Evolutionary conservation across 768 basidiomycete species (phyloP), one percentile per base, ranked within the genome.

Genomic region (Suillus weaverae): DNA sequence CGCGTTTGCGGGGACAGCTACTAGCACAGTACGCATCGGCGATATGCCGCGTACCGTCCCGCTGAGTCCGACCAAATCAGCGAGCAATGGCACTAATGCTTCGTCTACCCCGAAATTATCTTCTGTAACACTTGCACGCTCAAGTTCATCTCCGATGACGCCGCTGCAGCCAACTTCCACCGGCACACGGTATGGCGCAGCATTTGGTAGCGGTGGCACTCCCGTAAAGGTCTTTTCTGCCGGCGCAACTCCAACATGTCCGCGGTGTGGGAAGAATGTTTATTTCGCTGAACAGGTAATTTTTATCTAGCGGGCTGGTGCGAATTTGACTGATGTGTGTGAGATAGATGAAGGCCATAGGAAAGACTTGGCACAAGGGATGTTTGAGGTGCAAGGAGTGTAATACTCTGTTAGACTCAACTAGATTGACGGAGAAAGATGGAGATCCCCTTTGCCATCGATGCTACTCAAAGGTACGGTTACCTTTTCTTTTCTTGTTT

Each of bases 221-320:
- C 78, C 82, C 36, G 79, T 80, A 11, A 81, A 76, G 64, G 80
- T 81, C 66, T 89, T 59, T 41, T 39, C 57, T 41, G 77, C 73
- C 30, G 82, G 84, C 26, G 85, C 64, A n/a, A 76, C 86, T 9
- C 89, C 91, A 22, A 71, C 72, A 22, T 95, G 92, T 69, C 86
- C 88, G 10, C 81, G 83, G 62, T 95, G 92, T 68, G 80, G 79
- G 43, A 87, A 90, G 81, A 88, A 83, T 60, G 92, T 95, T 11
- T 95, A 91, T 77, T 94, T 94, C 71, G 92, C 92, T 16, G 92
- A 94, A 74, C 91, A 92, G 84, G 91, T 87, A 54, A 22, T 70
- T 66, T 22, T 39, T 26, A 20, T 9, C 33, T 6, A 50, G 33
- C 26, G 16, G 46, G 20, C 5, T 26, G 20, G n/a, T 22, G 32